A percentile compares a stretch with the other conserved stretches of the same genome.
phyloP scores from a whole-genome alignment of 73 alveolate genomes.

The Durusdinium trenchii region DNA sequence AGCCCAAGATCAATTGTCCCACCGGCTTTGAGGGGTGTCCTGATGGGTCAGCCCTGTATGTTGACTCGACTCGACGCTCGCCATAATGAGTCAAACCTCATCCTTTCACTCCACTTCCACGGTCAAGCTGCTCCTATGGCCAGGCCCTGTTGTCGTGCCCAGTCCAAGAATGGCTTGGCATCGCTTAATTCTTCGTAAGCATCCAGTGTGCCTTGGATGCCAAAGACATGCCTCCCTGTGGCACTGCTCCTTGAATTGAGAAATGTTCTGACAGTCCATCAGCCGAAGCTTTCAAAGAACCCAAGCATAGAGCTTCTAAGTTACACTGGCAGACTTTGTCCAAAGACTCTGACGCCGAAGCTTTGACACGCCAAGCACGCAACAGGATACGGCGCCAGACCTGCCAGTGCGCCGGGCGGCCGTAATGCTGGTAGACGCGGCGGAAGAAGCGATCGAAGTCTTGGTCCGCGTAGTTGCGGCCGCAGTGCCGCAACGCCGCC shows the following conservation, averaged over 20 bases:
- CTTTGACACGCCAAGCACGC: background rate
- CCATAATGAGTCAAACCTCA: too few species aligned
- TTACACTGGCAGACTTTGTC: background rate
- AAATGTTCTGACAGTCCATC: background rate
- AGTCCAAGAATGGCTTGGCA: conserved; percentile 43
- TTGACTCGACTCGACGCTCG: too few species aligned
- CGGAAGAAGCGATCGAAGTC: conserved; percentile 55
- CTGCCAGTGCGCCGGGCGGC: background rate
- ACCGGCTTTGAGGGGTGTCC: too few species aligned
- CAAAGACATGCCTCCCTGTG: background rate
- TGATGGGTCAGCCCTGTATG: too few species aligned
- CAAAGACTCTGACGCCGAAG: background rate
- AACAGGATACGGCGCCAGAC: background rate
- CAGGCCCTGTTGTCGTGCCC: conserved; percentile 52
- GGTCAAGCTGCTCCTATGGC: conserved; percentile 32
- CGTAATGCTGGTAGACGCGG: conserved; percentile 62
- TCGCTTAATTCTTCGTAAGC: conserved; percentile 51
- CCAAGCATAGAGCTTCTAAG: too few species aligned
- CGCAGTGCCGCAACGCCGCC: background rate
- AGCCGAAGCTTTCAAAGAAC: background rate
- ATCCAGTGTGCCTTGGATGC: background rate
- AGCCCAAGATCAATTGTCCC: too few species aligned
- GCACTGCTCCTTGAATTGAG: background rate
- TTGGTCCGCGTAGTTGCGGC: background rate
- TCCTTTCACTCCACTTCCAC: too few species aligned